These are phyloP conservation scores for Trichoderma simmonsii DNA, from an alignment of 2,329 filamentous ascomycete species.

Conservation along the genomic window DNA sequence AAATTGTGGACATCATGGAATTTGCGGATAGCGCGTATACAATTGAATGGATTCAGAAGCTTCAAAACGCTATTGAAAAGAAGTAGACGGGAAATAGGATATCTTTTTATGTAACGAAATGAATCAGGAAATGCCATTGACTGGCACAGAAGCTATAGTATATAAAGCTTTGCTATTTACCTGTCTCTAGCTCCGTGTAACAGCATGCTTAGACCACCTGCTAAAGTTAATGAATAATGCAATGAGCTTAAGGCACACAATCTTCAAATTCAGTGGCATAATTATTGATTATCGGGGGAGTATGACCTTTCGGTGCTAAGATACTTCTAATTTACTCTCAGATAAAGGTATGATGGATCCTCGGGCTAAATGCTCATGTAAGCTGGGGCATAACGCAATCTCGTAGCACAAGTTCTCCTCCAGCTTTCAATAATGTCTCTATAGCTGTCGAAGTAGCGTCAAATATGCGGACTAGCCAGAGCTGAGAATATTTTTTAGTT, in stretches of 20 bases:
- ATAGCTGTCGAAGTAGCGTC: not conserved
- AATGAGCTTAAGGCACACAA: not conserved
- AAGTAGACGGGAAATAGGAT: not conserved
- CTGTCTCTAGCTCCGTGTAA: not conserved
- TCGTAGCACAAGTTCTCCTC: not conserved
- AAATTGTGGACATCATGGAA: not conserved
- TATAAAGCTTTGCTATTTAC: not conserved
- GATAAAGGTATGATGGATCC: not conserved
- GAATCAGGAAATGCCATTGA: not conserved
- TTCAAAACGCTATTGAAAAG: not conserved
- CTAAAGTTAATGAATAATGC: not conserved
- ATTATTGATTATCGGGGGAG: not conserved
- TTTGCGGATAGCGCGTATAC: not conserved
- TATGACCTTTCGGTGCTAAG: not conserved
- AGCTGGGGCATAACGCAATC: not conserved
- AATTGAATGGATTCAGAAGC: not conserved
- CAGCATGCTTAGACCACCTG: too few relatives aligned
- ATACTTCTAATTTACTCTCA: not conserved
- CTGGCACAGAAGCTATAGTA: accelerated
- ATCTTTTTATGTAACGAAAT: not conserved
- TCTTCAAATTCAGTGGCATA: not conserved
- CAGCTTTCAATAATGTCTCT: not conserved
- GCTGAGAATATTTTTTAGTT: not conserved
- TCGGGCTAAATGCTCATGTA: not conserved
- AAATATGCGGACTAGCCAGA: not conserved